Evolutionary conservation across 257 asterid species (phyloP), one percentile per base, ranked within the genome.

Genomic region (Buddleja alternifolia): DNA sequence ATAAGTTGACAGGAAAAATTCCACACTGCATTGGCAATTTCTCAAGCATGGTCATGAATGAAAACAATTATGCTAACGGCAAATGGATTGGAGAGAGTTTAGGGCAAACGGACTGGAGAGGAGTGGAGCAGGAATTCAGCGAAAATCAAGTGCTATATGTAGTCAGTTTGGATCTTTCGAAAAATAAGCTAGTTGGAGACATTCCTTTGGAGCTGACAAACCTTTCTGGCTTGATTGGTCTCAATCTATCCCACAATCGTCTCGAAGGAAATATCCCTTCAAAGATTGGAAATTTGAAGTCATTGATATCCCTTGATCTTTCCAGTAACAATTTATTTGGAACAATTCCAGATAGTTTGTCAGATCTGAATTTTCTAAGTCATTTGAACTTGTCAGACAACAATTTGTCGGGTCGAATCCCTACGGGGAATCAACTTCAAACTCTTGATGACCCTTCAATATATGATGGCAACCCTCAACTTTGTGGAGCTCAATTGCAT

Each of bases 351-450:
- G 10, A 2, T 10, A 60, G 66, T 34, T 32, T 75, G 17, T 60
- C 74, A 1, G 21, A 44, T 11, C 14, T 73, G 20, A 59, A 16
- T 7, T 70, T 15, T 55, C 47, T 75, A 10, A 62, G 65, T 21
- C 16, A 24, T 40, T 70, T 71, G 60, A 65, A 74, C 55, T 50
- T 74, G 15, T 71, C 73, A 0, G 6, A 59, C 48, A 75, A 79
- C 63, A 74, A 71, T 36, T 72, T 75, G 55, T 50, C 63, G 7
- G 78, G 78, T 54, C 20, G 4, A 4, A 75, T 75, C 44, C 75
- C 72, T 1, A 37, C 24, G 3, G 77, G 77, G n/a, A 69, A 66
- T 51, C 73, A 68, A 37, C 74, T 79, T 58, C 64, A 67, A 48
- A 60, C 50, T 20, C 45, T 69, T 17, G 4, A 29, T 2, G 60